Base-by-base conservation (phyloP, 305 asterid species). In the Coffea humblotiana region DNA sequence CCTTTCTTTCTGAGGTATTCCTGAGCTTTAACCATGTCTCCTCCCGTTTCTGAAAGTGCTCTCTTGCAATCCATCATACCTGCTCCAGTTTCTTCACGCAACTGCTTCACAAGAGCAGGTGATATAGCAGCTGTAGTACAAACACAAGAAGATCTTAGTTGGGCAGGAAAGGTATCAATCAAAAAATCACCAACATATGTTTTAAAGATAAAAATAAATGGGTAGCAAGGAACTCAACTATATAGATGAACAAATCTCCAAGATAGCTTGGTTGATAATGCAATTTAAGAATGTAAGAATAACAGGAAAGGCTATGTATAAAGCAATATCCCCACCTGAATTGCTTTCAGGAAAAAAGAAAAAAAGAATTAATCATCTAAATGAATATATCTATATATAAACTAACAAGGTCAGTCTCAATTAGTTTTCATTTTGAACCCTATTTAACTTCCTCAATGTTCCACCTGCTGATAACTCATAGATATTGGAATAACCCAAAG, bases 21-120 rank as follows among this genome's bases (percentile, higher is more conserved):
- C 78, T 89, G 96, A 54, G 98, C 98, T 81, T 90, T 87, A 58
- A 83, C 81, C 56, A 91, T 81, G 86, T 94, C 97, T 16, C 99
- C 98, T 78, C 79, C 96, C 29, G 95, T 85, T 90, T 94, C 97
- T 37, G 93, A 83, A 47, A 94, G 91, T 68, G 99, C 98, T 84
- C 89, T 91, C 88, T 96, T 94, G 84, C 99, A 96, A 72, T 96
- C 98, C 99, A 96, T 96, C 98, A 96, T 92, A 79, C 98, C 99
- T 79, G 99, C 97, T 83, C 97, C 97, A 10, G 97, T 91, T 87
- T 96, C 98, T 78, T 92, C 97, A 49, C 97, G 98, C 82, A 94
- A 78, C 86, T 96, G 97, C 90, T 96, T 96, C 86, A 96, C 99
- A 56, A 92, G 92, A 71, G 91, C 92, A 51, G 98, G 95, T 65